A percentile compares a stretch with the other conserved stretches of the same genome.
phyloP scores from a whole-genome alignment of 73 alveolate species.

The Tetrahymena thermophila region DNA sequence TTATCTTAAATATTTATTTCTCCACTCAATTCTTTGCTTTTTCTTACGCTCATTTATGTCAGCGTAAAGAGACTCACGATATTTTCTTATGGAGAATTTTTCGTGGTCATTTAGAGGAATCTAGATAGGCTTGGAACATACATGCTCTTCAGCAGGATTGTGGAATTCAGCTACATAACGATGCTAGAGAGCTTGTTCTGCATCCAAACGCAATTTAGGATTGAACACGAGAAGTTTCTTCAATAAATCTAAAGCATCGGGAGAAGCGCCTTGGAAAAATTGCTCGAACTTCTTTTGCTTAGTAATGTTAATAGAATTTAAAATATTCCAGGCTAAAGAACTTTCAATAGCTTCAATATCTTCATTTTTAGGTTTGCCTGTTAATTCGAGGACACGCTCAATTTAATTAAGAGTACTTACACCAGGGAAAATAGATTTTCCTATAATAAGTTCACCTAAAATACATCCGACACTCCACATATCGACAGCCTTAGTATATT shows the following conservation, averaged over 20 bases:
- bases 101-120: conserved; percentile 74
- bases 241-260: conserved; percentile 68
- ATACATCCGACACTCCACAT: conserved; percentile 95
- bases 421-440: conserved; percentile 79
- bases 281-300: conserved; percentile 53
- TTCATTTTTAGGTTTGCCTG: conserved; percentile 72
- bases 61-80: conserved; percentile 67
- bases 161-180: conserved; percentile 75
- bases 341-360: conserved; percentile 69
- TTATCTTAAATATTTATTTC: conserved; percentile 35
- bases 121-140: conserved; percentile 58
- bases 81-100: conserved; percentile 67
- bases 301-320: conserved; percentile 49
- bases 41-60: conserved; percentile 62
- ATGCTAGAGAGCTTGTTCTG: conserved; percentile 72
- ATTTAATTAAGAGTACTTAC: conserved; percentile 64
- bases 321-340: conserved; percentile 59
- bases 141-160: conserved; percentile 65
- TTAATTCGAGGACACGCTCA: conserved; percentile 62
- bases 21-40: conserved; percentile 58
- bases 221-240: conserved; percentile 47
- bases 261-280: conserved; percentile 64
- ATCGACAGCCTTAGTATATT: conserved; percentile 81
- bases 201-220: conserved; percentile 68
- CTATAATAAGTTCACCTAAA: conserved; percentile 67